Evolutionary conservation across 106 monocot genomes (phyloP), one percentile per base, ranked within the genome.

Genomic region (Gastrodia elata): DNA sequence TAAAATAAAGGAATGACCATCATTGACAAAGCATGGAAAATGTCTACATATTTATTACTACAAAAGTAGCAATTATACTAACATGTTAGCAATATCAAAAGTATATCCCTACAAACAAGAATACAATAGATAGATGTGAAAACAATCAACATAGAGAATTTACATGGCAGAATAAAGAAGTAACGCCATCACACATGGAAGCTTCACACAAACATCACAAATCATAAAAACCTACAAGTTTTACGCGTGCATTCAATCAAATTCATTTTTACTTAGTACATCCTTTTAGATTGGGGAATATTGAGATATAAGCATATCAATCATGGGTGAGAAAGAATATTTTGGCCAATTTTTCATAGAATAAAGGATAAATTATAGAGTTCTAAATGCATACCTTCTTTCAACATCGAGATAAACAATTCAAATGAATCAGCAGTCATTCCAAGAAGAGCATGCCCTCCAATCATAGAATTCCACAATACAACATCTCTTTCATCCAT

Each of bases 401-500:
- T 81, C 26, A 84, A 28, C 86, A 94, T 91, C 28, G 42, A 78
- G 40, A 61, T 38, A 64, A 94, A 91, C 72, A 83, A 75, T 26
- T 26, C 40, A 36, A 88, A 81, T 46, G 94, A 74, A 41, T 80
- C 75, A 52, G 68, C 40, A 16, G 76, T 71, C 36, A 79, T 35
- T 24, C 91, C 84, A 8, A 74, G 82, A 59, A 74, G 71, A 1
- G 78, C 84, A 85, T 73, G 79, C 28, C 88, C 91, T 15, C 91
- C 80, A 15, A 94, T 89, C 68, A 87, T 70, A 9, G 86, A 80
- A 80, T 94, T 94, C 94, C 91, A 94, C 15, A 88, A 76, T 11
- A 88, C 85, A 68, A 79, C 44, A 73, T 94, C 94, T 64, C 74
- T 94, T 9, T 70, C 58, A 55, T 78, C 72, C 77, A 87, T 89